phyloP scores from a whole-genome alignment of 331 rosid genomes.

The Malus hybrid region DNA sequence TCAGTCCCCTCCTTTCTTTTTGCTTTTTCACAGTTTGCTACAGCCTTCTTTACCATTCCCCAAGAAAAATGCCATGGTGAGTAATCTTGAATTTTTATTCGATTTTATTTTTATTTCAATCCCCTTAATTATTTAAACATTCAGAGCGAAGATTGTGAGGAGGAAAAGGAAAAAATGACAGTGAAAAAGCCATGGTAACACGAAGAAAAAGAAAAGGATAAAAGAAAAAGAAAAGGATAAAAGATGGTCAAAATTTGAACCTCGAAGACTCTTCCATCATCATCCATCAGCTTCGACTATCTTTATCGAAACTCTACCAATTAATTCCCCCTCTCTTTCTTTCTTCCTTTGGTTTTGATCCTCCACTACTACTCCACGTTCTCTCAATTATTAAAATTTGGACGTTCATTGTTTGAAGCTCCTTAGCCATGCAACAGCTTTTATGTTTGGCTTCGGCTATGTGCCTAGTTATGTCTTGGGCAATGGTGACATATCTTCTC shows the following conservation, averaged over 20 bases:
- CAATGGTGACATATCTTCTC: background rate
- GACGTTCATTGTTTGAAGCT: background rate
- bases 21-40: constrained; percentile 84
- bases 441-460: background rate
- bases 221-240: too few species aligned
- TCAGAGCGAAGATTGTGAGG: constrained; percentile 12
- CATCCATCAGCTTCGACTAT: constrained; percentile 78
- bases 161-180: constrained; percentile 50
- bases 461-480: background rate
- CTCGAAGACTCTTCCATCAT: constrained; percentile 85
- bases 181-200: constrained; percentile 58
- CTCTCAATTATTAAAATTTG: constrained; percentile 29
- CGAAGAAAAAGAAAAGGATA: too few species aligned
- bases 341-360: constrained; percentile 50
- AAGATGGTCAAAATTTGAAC: constrained; percentile 94
- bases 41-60: constrained; percentile 98
- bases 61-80: constrained; percentile 45
- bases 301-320: constrained; percentile 94
- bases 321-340: constrained; percentile 26
- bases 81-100: constrained; percentile 21
- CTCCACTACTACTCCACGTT: constrained; percentile 12
- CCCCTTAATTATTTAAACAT: constrained; percentile 12
- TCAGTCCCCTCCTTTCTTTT: constrained; percentile 77
- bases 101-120: background rate
- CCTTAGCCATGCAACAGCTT: constrained; percentile 7